Conservation (phyloP, 352 stramenopile species). For the Thalassiosira ordinaria region DNA sequence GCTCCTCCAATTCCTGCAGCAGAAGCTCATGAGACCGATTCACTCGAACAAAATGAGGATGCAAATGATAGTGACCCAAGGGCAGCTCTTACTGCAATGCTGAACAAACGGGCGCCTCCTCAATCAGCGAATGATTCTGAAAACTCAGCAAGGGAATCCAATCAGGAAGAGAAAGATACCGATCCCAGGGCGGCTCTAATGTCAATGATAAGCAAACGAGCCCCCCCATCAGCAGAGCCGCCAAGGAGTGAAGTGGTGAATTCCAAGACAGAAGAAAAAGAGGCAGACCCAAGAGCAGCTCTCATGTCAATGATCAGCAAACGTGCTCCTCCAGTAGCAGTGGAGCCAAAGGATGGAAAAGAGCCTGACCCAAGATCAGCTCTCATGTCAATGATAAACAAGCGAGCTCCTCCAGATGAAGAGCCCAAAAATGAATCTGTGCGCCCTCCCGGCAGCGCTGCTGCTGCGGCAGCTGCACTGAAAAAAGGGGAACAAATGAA, state of each 20-base stretch:
- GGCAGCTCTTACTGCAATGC: conserved; percentile 22
- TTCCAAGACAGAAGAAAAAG: conserved; percentile 5
- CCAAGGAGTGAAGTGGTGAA: background rate
- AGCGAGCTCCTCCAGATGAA: background rate
- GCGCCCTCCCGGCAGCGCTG: background rate
- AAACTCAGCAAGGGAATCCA: background rate
- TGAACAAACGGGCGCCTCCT: background rate
- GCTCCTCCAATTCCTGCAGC: background rate
- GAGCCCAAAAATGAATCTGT: background rate
- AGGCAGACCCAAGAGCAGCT: conserved; percentile 29
- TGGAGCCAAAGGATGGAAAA: conserved; percentile 2
- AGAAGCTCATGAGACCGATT: background rate
- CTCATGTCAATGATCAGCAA: conserved; percentile 32
- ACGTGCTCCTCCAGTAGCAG: background rate
- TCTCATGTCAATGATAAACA: conserved; percentile 19
- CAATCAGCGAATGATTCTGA: background rate
- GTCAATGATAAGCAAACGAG: conserved; percentile 15
- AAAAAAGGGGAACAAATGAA: background rate
- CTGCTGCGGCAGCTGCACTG: background rate
- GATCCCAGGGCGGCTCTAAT: conserved; percentile 19
- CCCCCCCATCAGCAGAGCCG: background rate
- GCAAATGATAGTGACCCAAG: conserved; percentile 30
- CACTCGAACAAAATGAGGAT: background rate
- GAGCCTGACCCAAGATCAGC: conserved; percentile 2
- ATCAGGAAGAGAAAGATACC: background rate